Evolutionary conservation across 805 yeast species (phyloP).

Genomic region (Ogataea methylovora): DNA sequence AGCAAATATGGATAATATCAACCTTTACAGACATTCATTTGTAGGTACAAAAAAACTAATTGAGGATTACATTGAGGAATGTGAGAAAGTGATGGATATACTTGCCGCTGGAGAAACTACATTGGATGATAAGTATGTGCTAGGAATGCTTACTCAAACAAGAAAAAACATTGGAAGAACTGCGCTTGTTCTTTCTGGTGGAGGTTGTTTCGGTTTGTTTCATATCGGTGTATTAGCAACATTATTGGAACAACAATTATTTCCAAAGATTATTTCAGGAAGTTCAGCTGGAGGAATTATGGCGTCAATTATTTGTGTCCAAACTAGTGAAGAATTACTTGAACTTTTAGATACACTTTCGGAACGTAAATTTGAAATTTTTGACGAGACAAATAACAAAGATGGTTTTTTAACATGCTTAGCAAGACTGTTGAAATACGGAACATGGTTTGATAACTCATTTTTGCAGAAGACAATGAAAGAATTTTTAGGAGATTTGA

Average conservation of each 20-base stretch:
- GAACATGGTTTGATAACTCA: constrained; percentile 80
- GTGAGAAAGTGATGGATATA: constrained; percentile 40
- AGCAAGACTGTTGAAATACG: constrained; percentile 67
- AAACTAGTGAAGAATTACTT: constrained; percentile 62
- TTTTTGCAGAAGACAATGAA: constrained; percentile 69
- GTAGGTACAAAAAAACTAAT: constrained; percentile 82
- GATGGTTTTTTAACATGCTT: constrained; percentile 45
- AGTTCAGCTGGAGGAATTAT: constrained; percentile 95
- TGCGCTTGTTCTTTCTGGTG: constrained; percentile 92
- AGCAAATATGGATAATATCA: constrained; percentile 80
- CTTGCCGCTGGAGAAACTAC: constrained; percentile 31
- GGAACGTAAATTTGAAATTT: constrained; percentile 45
- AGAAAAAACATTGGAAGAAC: constrained; percentile 90
- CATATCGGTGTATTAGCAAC: constrained; percentile 90
- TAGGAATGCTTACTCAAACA: constrained; percentile 79
- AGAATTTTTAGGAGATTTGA: constrained; percentile 76
- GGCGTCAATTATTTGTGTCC: constrained; percentile 81
- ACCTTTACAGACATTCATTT: constrained; percentile 67
- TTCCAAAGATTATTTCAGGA: constrained; percentile 88
- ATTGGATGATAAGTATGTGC: constrained; percentile 59
- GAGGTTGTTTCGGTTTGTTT: constrained; percentile 87
- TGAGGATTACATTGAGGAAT: constrained; percentile 77
- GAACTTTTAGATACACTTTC: constrained; percentile 54
- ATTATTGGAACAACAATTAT: constrained; percentile 59
- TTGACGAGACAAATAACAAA: constrained; percentile 40